A percentile compares a stretch with the other conserved stretches of the same genome.
These are phyloP conservation scores for Apiospora hydei DNA, from an alignment of 2,329 filamentous ascomycete genomes.

Conservation along the genomic window DNA sequence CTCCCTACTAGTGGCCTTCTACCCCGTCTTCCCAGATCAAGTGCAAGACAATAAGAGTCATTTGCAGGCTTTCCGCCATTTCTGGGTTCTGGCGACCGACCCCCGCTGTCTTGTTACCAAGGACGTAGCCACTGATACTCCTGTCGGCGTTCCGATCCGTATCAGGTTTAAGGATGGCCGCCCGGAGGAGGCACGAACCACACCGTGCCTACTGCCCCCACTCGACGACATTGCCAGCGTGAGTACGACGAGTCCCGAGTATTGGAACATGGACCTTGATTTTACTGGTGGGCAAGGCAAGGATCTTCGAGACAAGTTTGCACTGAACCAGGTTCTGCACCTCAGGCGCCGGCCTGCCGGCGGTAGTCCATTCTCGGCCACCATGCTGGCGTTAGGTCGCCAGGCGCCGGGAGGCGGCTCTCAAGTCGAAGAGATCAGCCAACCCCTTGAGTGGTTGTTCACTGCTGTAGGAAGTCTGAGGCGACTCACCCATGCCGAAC, in stretches of 20 bases:
- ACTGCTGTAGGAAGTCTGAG: constrained; percentile 59
- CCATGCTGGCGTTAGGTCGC: constrained; percentile 73
- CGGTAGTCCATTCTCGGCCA: constrained; percentile 75
- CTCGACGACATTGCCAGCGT: constrained; percentile 68
- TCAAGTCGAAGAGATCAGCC: constrained; percentile 39
- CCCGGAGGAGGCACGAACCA: constrained; percentile 49
- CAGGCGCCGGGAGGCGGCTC: constrained; percentile 47
- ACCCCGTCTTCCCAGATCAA: constrained; percentile 87
- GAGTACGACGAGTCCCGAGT: constrained; percentile 65
- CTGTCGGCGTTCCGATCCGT: constrained; percentile 75
- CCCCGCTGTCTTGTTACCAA: constrained; percentile 87
- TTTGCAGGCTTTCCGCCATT: constrained; percentile 93
- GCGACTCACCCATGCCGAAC: constrained; percentile 70
- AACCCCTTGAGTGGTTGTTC: constrained; percentile 79
- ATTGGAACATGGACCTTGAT: constrained; percentile 84
- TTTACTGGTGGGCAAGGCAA: constrained; percentile 70
- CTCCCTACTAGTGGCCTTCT: constrained; percentile 87
- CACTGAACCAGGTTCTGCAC: constrained; percentile 73
- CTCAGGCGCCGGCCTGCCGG: constrained; percentile 74
- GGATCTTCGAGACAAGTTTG: constrained; percentile 69
- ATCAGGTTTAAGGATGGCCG: constrained; percentile 60
- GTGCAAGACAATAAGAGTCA: constrained; percentile 96
- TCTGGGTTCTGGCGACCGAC: constrained; percentile 95
- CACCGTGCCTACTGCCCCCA: constrained; percentile 69
- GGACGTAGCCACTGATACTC: constrained; percentile 83